Evolutionary conservation across 2,329 filamentous ascomycete species (phyloP), one percentile per base, ranked within the genome.

Genomic region (Paracamarosporium sp.): DNA sequence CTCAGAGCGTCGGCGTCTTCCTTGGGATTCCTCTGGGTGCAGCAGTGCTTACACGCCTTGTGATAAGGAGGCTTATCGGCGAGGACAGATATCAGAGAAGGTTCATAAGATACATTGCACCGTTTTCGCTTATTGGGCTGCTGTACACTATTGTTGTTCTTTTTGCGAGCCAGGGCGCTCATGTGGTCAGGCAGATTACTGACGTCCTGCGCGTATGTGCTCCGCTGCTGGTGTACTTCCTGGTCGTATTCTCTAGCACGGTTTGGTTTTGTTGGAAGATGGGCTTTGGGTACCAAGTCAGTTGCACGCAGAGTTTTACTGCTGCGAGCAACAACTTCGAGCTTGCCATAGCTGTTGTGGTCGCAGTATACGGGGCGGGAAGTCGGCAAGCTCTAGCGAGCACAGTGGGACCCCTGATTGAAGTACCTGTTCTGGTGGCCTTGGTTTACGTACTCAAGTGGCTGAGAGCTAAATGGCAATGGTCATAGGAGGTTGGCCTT

Each of bases 281-380:
- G n/a, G 90, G 91, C 0, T 93, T 93, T 57, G 87, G 86, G 0
- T 96, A 96, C 71, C 83, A 83, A 33, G 73, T 93, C 0, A 84
- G 85, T 1, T 83, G 85, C 11, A 94, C 92, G 1, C 92, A 96
- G 77, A 93, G 90, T 70, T 95, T 96, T 68, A 96, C 91, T 0
- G 93, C 92, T 0, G 93, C 92, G 0, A 96, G 92, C 73, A 97
- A 97, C 71, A 96, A 97, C 72, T 97, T 97, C 69, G 93, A 97
- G 79, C 80, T 97, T 24, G 92, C 93, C 0, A 96, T 97, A 76
- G 92, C 92, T 0, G 92, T 97, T 0, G 91, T 91, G 0, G 88
- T 96, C 3, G 90, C 92, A 0, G 89, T 89, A 0, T 96, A 90
- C 76, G 93, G 92, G 0, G 83, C 89, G 0, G 80, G 90, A 38